These are phyloP conservation scores for Nakazawaea laoshanensis DNA, from an alignment of 805 yeast genomes.

Conservation along the genomic window DNA sequence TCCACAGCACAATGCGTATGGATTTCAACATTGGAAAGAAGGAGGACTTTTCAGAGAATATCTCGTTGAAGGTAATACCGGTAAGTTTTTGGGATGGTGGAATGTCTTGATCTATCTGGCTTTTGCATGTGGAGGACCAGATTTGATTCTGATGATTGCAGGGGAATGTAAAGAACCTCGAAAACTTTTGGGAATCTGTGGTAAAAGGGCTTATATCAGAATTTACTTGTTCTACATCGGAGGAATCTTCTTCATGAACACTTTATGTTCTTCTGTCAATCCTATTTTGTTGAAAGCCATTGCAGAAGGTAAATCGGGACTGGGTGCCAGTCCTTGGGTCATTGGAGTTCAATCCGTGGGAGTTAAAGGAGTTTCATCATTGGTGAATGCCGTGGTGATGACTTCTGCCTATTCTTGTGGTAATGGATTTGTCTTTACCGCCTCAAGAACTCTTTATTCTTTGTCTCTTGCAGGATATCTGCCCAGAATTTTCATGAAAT, in stretches of 20 bases:
- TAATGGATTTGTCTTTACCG: slow-evolving; percentile 36
- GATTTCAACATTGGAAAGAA: slow-evolving; percentile 24
- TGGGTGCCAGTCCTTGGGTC: slow-evolving; percentile 40
- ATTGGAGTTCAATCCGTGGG: slow-evolving; percentile 38
- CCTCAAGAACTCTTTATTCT: slow-evolving; percentile 39
- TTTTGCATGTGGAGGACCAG: slow-evolving; percentile 41
- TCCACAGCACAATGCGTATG: slow-evolving; percentile 32
- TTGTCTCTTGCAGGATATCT: slow-evolving; percentile 38
- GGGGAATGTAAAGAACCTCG: slow-evolving; percentile 41
- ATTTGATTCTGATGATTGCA: slow-evolving; percentile 37
- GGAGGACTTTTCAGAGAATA: slow-evolving; percentile 31
- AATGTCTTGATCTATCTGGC: slow-evolving; percentile 32
- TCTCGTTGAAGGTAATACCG: slow-evolving; percentile 31
- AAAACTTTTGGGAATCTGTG: slow-evolving; percentile 37
- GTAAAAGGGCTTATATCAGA: slow-evolving; percentile 35
- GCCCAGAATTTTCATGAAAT: slow-evolving; percentile 32
- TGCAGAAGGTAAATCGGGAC: slow-evolving; percentile 29
- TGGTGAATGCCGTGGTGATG: slow-evolving; percentile 33
- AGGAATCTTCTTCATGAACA: slow-evolving; percentile 38
- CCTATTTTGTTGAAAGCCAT: slow-evolving; percentile 25
- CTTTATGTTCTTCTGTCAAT: slow-evolving; percentile 34
- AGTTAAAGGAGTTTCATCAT: slow-evolving; percentile 33
- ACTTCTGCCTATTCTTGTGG: slow-evolving; percentile 41
- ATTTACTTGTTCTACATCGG: slow-evolving; percentile 37
- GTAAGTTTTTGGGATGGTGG: slow-evolving; percentile 37